These are phyloP conservation scores for Trifolium repens DNA, from an alignment of 306 rosid genomes.

Conservation along the genomic window DNA sequence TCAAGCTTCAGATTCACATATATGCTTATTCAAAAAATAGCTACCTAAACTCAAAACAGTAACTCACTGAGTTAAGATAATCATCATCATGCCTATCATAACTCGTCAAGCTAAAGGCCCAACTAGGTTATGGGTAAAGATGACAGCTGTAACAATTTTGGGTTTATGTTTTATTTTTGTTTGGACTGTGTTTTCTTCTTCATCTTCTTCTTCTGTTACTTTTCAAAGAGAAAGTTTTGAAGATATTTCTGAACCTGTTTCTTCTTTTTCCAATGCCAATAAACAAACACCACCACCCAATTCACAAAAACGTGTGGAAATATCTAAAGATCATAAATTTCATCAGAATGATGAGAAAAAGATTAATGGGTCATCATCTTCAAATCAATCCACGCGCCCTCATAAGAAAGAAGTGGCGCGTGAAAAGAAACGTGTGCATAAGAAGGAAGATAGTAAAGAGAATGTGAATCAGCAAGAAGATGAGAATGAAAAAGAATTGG, in stretches of 20 bases:
- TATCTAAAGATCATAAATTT: conserved; percentile 30
- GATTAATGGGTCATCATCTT: conserved; percentile 48
- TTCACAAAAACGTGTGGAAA: conserved; percentile 4
- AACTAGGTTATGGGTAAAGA: conserved; percentile 71
- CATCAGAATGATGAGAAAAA: conserved; percentile 42
- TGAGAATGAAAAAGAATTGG: conserved; percentile 54
- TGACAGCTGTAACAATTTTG: conserved; percentile 71
- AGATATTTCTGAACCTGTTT: conserved; percentile 69
- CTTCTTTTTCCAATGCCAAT: conserved; percentile 17
- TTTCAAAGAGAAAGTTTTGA: conserved; percentile 87
- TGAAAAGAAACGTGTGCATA: conserved; percentile 49
- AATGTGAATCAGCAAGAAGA: conserved; percentile 51
- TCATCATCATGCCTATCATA: conserved; percentile 56
- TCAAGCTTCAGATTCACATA: neutral
- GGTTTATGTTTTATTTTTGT: conserved; percentile 84
- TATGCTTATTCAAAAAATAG: neutral
- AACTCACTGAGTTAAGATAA: neutral
- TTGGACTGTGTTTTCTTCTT: conserved; percentile 79
- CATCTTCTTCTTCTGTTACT: conserved; percentile 65
- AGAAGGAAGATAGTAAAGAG: conserved; percentile 48
- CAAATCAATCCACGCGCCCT: conserved; percentile 35
- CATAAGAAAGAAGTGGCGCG: conserved; percentile 44
- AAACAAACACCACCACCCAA: conserved; percentile 10
- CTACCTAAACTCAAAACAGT: neutral
- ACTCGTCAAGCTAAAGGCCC: conserved; percentile 85